Evolutionary conservation across 2,329 filamentous ascomycete genomes (phyloP).

Genomic region (Cladosporium phlei): DNA sequence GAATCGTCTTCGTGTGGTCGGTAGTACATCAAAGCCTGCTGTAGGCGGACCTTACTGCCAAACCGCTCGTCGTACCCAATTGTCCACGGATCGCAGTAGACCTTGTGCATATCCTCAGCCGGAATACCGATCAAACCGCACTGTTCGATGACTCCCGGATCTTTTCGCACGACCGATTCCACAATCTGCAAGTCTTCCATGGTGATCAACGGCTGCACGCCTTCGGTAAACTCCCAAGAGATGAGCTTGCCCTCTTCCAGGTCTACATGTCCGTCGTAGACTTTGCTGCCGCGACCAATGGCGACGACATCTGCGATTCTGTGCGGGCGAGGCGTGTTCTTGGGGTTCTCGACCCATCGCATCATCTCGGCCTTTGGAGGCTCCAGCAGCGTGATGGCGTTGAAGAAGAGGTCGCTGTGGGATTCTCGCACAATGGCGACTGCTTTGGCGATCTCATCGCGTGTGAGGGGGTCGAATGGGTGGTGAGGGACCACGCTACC

Average conservation of each 20-base stretch:
- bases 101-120: slow-evolving; percentile 82
- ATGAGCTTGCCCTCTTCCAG: slow-evolving; percentile 61
- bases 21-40: slow-evolving; percentile 96
- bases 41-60: slow-evolving; percentile 70
- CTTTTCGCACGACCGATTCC: slow-evolving; percentile 68
- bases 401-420: slow-evolving; percentile 71
- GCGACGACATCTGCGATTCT: slow-evolving; percentile 78
- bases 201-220: slow-evolving; percentile 82
- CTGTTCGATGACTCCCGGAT: slow-evolving; percentile 85
- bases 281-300: slow-evolving; percentile 71
- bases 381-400: slow-evolving; percentile 79
- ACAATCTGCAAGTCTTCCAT: slow-evolving; percentile 84
- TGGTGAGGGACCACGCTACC: slow-evolving; percentile 55
- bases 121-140: slow-evolving; percentile 78
- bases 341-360: slow-evolving; percentile 66
- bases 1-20: slow-evolving; percentile 77
- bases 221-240: slow-evolving; percentile 69
- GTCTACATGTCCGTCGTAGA: slow-evolving; percentile 79
- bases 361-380: slow-evolving; percentile 81
- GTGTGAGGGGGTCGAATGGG: slow-evolving; percentile 72
- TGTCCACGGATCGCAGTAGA: slow-evolving; percentile 95
- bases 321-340: slow-evolving; percentile 56
- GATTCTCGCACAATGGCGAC: slow-evolving; percentile 65
- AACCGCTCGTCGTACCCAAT: slow-evolving; percentile 92
- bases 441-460: slow-evolving; percentile 66